Conservation (phyloP, 148 eudicot species). For the Mesembryanthemum crystallinum region DNA sequence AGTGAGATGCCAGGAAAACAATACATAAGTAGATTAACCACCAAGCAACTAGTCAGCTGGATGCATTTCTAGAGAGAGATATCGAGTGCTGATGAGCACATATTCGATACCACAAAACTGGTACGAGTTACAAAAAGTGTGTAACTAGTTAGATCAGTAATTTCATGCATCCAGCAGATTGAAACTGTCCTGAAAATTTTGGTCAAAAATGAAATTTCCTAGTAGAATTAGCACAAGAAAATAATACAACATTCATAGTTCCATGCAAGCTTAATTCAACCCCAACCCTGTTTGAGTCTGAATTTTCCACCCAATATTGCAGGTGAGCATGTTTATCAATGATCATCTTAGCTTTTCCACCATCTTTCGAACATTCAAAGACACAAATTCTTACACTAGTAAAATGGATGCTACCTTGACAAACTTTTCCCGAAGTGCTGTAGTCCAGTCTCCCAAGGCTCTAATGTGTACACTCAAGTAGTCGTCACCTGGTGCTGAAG, state of each 20-base stretch:
- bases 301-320: too few relatives aligned
- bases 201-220: background rate
- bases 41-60: background rate
- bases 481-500: constrained; percentile 91
- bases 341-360: background rate
- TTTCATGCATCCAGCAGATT: background rate
- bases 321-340: background rate
- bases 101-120: background rate
- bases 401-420: constrained; percentile 45
- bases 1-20: constrained; percentile 7
- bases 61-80: too few relatives aligned
- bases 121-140: too few relatives aligned
- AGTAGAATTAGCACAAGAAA: background rate
- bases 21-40: background rate
- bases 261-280: background rate
- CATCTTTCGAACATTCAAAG: background rate
- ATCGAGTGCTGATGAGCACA: background rate
- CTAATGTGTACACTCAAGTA: constrained; percentile 87
- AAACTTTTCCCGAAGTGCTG: constrained; percentile 60
- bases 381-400: background rate
- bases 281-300: background rate
- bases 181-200: background rate
- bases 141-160: background rate
- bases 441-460: constrained; percentile 94
- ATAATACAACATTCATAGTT: background rate